Base-by-base conservation (phyloP, 441 rosid species). In the Erodium trifolium region DNA sequence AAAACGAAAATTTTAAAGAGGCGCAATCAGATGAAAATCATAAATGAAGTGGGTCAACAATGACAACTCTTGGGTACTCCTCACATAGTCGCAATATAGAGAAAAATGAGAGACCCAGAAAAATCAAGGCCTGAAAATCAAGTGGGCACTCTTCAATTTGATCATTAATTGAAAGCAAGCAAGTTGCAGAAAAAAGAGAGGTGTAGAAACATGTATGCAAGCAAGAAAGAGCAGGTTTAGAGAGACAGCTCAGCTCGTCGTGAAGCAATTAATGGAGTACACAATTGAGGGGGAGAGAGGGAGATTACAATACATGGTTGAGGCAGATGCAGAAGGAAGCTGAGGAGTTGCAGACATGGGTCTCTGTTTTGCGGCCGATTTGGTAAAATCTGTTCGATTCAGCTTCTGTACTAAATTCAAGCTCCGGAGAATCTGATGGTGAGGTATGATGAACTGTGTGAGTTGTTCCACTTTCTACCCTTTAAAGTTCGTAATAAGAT, bases 81-180 rank as follows among this genome's bases (percentile, higher is more conserved):
- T 43, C 49, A 9, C 12, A 9, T 43, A 43, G 49, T 8, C 49
- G 8, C 49, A 8, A 8, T 43, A 43, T 11, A 43, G 49, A 43
- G 49, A 39, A 55, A 7, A 4, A 18, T 6, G 62, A 18, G 14
- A 55, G 10, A 55, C 27, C 62, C 62, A 16, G 18, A 7, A 55
- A 16, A 55, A 55, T 16, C 5, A 55, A 17, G 11, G 23, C 23
- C 62, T 16, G 18, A 55, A 55, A 55, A 55, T 18, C 62, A 55
- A 55, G 62, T 5, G 19, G 62, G 62, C 27, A 55, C 27, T 55
- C 62, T 55, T 16, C 62, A 55, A 16, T 55, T 55, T 16, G 62
- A 18, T 18, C 62, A 55, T 55, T 55, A 55, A 55, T 55, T 5
- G 62, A 17, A 18, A 55, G 62, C 62, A 55, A 53, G 10, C 62